Conservation (phyloP, 169 alveolate genomes). For the Babesia divergens region DNA sequence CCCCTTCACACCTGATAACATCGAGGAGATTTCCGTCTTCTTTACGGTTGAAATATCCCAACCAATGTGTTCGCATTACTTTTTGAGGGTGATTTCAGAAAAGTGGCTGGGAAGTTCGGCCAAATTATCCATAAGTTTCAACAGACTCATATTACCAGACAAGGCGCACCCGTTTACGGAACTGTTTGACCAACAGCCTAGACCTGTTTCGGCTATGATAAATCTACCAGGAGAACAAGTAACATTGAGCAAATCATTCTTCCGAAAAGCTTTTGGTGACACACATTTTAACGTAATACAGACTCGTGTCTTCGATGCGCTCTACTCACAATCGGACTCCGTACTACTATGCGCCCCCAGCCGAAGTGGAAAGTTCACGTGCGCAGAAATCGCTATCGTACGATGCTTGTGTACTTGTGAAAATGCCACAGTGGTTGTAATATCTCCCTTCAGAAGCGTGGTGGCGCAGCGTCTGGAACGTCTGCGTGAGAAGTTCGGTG, state of each 20-base stretch:
- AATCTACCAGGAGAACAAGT: constrained; percentile 34
- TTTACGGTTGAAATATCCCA: constrained; percentile 96
- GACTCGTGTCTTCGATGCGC: constrained; percentile 67
- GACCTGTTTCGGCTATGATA: constrained; percentile 75
- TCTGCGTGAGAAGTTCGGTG: constrained; percentile 47
- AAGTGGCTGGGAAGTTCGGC: constrained; percentile 80
- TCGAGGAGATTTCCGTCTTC: constrained; percentile 83
- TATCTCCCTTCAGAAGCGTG: constrained; percentile 29
- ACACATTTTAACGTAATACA: constrained; percentile 60
- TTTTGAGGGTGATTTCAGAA: constrained; percentile 95
- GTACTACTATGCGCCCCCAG: constrained; percentile 69
- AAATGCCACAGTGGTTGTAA: constrained; percentile 48
- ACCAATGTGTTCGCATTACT: constrained; percentile 93
- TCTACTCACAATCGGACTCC: constrained; percentile 62
- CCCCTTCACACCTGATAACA: constrained; percentile 62
- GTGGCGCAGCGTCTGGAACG: constrained; percentile 32
- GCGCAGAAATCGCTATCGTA: constrained; percentile 64
- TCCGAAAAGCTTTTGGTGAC: constrained; percentile 26
- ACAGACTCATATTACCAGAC: constrained; percentile 83
- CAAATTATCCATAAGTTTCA: constrained; percentile 65
- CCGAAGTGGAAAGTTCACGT: constrained; percentile 59
- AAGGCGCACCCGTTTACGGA: constrained; percentile 93
- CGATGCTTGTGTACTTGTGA: constrained; percentile 37
- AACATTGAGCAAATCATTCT: constrained; percentile 18
- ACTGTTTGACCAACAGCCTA: constrained; percentile 91